Percentiles rank a stretch among this genome's conserved stretches.
phyloP scores from a whole-genome alignment of 257 asterid genomes.

The Mitragyna speciosa region DNA sequence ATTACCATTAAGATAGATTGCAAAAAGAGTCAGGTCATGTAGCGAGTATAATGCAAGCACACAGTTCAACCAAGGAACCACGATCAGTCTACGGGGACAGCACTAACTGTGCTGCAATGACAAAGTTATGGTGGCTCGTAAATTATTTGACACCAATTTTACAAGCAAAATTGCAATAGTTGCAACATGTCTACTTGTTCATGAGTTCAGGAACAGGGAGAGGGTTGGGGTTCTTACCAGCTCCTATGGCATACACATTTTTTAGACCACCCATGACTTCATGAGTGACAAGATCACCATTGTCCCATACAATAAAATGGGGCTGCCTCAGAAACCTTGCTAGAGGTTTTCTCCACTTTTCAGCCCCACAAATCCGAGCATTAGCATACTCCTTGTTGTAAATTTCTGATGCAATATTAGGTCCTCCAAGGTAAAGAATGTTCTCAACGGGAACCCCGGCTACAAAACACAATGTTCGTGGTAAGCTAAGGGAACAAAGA shows the following conservation, averaged over 20 bases:
- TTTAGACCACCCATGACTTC: conserved; percentile 78
- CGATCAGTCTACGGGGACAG: no score
- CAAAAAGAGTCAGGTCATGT: no score
- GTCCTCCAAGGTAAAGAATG: conserved; percentile 85
- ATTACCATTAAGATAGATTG: no score
- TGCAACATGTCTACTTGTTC: no score
- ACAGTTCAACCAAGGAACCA: no score
- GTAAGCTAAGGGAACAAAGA: no score
- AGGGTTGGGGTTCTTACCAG: conserved; percentile 44
- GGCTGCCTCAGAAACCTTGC: conserved; percentile 84
- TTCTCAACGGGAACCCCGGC: conserved; percentile 75
- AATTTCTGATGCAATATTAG: conserved; percentile 89
- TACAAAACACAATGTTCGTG: conserved; percentile 19
- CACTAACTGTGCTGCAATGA: no score
- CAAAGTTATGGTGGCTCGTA: no score
- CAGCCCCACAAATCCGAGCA: conserved; percentile 87
- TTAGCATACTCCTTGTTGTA: conserved; percentile 87
- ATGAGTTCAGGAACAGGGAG: no score
- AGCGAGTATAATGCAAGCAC: no score
- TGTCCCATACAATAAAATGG: conserved; percentile 87
- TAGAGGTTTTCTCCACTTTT: conserved; percentile 71
- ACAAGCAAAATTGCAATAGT: no score
- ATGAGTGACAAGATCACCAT: conserved; percentile 19
- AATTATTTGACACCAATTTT: no score
- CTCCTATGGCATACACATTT: conserved; percentile 91